Conservation (phyloP, 495 filamentous ascomycete genomes). For the Aspergillus leporis region DNA sequence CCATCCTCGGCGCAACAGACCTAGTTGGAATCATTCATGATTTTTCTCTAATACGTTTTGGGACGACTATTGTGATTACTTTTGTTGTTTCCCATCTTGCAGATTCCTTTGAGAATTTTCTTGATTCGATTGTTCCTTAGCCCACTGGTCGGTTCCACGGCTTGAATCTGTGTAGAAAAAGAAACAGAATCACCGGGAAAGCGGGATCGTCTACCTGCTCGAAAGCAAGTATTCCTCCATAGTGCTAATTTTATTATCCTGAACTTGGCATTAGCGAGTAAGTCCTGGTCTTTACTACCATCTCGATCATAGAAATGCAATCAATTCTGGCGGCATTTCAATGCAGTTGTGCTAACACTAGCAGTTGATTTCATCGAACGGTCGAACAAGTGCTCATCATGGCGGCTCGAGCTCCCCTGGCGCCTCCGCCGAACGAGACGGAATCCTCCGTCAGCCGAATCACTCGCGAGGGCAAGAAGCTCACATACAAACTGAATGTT, state of each 20-base stretch:
- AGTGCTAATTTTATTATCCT: neutral
- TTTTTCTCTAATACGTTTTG: neutral
- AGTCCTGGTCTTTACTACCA: neutral
- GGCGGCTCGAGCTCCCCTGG: conserved; percentile 33
- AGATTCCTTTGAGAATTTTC: neutral
- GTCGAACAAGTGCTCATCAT: conserved; percentile 17
- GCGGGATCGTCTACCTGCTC: neutral
- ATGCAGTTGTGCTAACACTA: neutral
- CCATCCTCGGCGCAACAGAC: conserved; percentile 1
- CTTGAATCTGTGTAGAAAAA: neutral
- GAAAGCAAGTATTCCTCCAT: neutral
- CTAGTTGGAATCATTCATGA: neutral
- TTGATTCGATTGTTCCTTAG: neutral
- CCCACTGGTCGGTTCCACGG: conserved; percentile 1
- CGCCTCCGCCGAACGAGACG: conserved; percentile 57
- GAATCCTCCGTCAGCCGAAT: conserved; percentile 58
- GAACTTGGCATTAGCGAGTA: neutral
- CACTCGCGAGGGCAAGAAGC: conserved; percentile 75
- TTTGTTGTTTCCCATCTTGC: neutral
- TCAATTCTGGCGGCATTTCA: neutral
- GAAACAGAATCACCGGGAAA: neutral
- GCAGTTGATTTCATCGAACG: neutral
- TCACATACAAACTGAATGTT: conserved; percentile 82
- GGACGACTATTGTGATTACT: neutral
- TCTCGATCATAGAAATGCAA: neutral